Conservation (phyloP, 208 protist species). For the Trypanosomatidae sp. region DNA sequence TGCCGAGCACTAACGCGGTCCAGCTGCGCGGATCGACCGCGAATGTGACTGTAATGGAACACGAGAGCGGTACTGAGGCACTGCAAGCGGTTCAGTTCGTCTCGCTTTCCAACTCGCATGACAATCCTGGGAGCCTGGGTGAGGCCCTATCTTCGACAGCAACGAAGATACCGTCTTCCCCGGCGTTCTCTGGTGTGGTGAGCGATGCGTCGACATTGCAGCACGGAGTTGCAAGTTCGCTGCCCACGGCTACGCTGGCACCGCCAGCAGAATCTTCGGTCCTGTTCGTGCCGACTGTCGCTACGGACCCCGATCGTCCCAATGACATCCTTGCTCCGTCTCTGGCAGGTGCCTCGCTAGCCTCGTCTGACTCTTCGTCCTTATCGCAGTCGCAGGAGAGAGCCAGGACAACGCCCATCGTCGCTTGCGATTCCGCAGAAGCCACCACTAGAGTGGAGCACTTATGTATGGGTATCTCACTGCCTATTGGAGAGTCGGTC, state of each 20-base stretch:
- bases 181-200: not conserved
- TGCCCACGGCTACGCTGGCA: not conserved
- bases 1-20: not conserved
- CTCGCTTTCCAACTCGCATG: not conserved
- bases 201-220: not conserved
- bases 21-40: not conserved
- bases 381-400: not conserved
- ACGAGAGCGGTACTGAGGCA: not conserved
- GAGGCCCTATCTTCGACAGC: not conserved
- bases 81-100: not conserved
- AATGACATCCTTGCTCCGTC: not conserved
- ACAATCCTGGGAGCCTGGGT: not conserved
- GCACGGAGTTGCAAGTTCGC: not conserved
- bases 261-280: not conserved
- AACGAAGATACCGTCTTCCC: not conserved
- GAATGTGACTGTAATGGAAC: too few species aligned
- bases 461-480: too few species aligned
- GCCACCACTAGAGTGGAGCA: not conserved
- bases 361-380: not conserved
- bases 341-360: not conserved
- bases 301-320: not conserved
- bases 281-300: not conserved
- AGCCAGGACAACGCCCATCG: not conserved
- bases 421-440: not conserved
- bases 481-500: not conserved